A percentile compares a stretch with the other conserved stretches of the same genome.
Conservation (phyloP, 306 rosid genomes). For the Cucumis cinereus region DNA sequence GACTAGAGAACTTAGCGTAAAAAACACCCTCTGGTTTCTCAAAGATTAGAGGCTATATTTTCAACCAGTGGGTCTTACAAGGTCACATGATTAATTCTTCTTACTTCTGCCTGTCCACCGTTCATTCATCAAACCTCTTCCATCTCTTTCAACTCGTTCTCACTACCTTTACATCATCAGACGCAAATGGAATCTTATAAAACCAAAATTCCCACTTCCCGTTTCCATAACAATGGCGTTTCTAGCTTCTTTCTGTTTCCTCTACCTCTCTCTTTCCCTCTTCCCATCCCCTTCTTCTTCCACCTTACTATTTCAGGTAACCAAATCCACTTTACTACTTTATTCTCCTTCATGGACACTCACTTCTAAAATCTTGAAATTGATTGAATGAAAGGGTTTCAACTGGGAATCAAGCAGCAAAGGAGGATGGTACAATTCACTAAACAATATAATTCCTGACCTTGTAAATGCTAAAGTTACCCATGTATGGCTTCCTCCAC, state of each 20-base stretch:
- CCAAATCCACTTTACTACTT: not conserved
- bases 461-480: conserved; percentile 45
- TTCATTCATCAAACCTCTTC: not conserved
- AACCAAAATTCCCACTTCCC: not conserved
- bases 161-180: not conserved
- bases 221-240: conserved; percentile 16
- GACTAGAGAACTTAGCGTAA: not conserved
- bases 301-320: conserved; percentile 55
- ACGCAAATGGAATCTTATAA: not conserved
- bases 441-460: conserved; percentile 44
- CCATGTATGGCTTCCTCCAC: conserved; percentile 93
- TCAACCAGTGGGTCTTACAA: not conserved
- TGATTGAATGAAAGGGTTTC: conserved; percentile 40
- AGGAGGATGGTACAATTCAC: conserved; percentile 62
- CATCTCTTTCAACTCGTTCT: not conserved
- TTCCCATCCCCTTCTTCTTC: conserved; percentile 33
- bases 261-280: conserved; percentile 23
- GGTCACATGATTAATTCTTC: not conserved
- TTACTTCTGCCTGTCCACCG: not conserved
- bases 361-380: not conserved
- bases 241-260: conserved; percentile 9
- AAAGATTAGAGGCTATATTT: not conserved
- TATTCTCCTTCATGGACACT: not conserved
- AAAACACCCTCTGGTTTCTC: not conserved
- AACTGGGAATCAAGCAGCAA: conserved; percentile 70